Conservation (phyloP, 805 yeast species). For the Torulaspora franciscae region DNA sequence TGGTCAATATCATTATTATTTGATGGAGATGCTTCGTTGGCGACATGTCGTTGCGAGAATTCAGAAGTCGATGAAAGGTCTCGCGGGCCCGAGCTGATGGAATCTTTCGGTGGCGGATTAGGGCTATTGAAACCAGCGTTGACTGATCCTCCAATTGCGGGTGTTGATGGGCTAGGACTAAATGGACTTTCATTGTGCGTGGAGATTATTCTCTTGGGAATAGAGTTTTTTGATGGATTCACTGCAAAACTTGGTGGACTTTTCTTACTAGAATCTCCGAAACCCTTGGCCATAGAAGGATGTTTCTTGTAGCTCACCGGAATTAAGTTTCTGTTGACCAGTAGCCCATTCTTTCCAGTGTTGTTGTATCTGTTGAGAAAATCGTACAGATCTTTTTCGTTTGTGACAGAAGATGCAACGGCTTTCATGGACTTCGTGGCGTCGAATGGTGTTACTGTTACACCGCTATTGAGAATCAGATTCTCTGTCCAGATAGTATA, state of each 20-base stretch:
- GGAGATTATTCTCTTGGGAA: slow-evolving; percentile 33
- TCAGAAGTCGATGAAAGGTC: not conserved
- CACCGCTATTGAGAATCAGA: slow-evolving; percentile 76
- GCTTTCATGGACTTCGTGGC: slow-evolving; percentile 61
- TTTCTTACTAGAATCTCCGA: slow-evolving; percentile 21
- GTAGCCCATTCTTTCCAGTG: slow-evolving; percentile 31
- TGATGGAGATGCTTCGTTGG: slow-evolving; percentile 1
- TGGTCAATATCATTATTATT: not conserved
- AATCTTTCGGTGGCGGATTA: slow-evolving; percentile 2
- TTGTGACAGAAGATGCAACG: slow-evolving; percentile 72
- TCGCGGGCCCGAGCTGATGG: slow-evolving; percentile 10
- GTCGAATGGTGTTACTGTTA: slow-evolving; percentile 69
- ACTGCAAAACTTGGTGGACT: slow-evolving; percentile 30
- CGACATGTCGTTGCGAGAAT: slow-evolving; percentile 1
- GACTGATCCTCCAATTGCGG: slow-evolving; percentile 10
- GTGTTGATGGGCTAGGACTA: slow-evolving; percentile 12
- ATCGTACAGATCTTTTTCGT: slow-evolving; percentile 74
- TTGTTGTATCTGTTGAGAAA: slow-evolving; percentile 50
- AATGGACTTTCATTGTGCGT: slow-evolving; percentile 37
- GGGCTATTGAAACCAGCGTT: slow-evolving; percentile 11
- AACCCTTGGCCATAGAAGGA: slow-evolving; percentile 49
- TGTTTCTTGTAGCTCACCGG: slow-evolving; percentile 72
- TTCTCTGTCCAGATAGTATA: slow-evolving; percentile 86
- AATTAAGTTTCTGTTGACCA: slow-evolving; percentile 42
- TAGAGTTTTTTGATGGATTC: slow-evolving; percentile 31